phyloP scores from a whole-genome alignment of 2,329 filamentous ascomycete species.

The Claviceps cyperi region DNA sequence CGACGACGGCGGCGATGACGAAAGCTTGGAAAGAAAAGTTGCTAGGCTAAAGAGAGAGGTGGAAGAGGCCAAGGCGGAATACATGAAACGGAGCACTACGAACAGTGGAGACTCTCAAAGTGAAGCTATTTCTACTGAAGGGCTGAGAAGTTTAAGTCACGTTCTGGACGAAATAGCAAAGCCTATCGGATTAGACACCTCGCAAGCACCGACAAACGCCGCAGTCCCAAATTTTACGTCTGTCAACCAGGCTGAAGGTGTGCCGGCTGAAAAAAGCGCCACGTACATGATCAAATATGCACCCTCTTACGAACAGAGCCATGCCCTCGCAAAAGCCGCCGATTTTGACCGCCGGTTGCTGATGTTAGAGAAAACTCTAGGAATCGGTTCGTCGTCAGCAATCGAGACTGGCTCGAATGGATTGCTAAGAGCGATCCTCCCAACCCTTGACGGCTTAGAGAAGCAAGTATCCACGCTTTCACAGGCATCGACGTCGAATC shows the following conservation, averaged over 20 bases:
- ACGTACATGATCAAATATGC: constrained; percentile 53
- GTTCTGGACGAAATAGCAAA: constrained; percentile 51
- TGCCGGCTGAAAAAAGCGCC: constrained; percentile 17
- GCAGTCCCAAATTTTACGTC: constrained; percentile 3
- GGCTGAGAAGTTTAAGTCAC: constrained; percentile 52
- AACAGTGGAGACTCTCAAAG: constrained; percentile 33
- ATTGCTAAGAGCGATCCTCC: constrained; percentile 56
- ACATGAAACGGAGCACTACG: constrained; percentile 37
- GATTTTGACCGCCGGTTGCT: constrained; percentile 76
- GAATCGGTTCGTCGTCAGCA: constrained; percentile 56
- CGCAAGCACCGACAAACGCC: constrained; percentile 7
- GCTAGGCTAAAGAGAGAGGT: constrained; percentile 73
- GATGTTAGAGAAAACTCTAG: constrained; percentile 66
- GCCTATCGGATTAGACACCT: constrained; percentile 11
- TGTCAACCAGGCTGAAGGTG: constrained; percentile 10
- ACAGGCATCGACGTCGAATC: constrained; percentile 54
- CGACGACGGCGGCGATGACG: constrained; percentile 53
- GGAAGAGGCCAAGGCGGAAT: constrained; percentile 54
- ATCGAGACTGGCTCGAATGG: constrained; percentile 45
- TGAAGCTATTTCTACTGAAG: constrained; percentile 20
- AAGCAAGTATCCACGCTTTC: constrained; percentile 65
- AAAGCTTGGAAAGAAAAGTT: constrained; percentile 64
- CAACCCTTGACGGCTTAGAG: constrained; percentile 66
- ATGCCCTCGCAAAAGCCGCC: constrained; percentile 64
- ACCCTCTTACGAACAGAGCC: constrained; percentile 49